phyloP scores from a whole-genome alignment of 257 asterid species.

The Anisodus acutangulus region DNA sequence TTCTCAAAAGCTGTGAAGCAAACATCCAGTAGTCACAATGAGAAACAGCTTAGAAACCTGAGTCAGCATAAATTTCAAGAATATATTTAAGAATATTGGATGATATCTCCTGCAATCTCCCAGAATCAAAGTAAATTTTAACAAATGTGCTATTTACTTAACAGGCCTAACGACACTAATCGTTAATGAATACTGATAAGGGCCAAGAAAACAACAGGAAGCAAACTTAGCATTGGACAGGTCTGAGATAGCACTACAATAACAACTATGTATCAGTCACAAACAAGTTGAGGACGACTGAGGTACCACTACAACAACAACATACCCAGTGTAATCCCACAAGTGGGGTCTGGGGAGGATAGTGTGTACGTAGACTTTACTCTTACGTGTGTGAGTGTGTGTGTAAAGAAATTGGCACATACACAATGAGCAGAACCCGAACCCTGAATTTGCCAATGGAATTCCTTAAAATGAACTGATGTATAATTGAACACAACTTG shows the following conservation, averaged over 20 bases:
- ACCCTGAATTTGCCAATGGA: background rate
- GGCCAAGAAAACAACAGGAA: background rate
- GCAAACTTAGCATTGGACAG: background rate
- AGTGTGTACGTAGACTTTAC: background rate
- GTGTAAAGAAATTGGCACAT: background rate
- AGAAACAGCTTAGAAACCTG: conserved; percentile 25
- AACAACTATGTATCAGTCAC: background rate
- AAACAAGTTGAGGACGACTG: background rate
- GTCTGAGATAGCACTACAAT: background rate
- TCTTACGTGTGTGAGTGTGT: background rate
- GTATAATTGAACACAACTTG: background rate
- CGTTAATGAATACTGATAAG: background rate
- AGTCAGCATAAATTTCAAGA: conserved; percentile 8
- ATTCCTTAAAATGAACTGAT: background rate
- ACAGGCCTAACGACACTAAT: background rate
- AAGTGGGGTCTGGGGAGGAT: too few relatives aligned
- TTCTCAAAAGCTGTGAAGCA: conserved; percentile 61
- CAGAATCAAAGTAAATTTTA: background rate
- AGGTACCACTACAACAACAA: background rate
- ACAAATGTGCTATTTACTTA: background rate
- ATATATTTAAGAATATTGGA: background rate
- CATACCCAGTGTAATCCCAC: too few relatives aligned
- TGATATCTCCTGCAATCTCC: background rate
- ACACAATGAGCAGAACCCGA: background rate
- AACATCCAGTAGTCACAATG: conserved; percentile 53